These are phyloP conservation scores for Phytopythium oedochilum DNA, from an alignment of 352 stramenopile genomes.

Conservation along the genomic window DNA sequence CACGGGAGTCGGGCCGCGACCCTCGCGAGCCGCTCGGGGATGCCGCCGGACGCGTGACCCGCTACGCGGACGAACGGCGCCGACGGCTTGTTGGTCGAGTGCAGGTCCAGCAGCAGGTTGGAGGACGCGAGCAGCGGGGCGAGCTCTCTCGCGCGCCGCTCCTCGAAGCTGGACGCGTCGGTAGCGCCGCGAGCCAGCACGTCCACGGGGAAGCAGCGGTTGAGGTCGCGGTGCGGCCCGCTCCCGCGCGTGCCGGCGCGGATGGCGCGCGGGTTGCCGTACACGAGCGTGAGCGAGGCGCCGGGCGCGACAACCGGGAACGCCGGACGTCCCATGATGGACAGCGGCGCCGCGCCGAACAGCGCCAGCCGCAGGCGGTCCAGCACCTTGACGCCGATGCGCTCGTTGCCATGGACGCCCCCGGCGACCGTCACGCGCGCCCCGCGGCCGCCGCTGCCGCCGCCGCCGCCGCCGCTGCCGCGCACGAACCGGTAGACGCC, in stretches of 20 bases:
- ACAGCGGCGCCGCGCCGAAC: conserved; percentile 19
- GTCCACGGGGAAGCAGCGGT: conserved; percentile 55
- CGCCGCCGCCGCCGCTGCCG: conserved; percentile 3
- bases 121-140: conserved; percentile 41
- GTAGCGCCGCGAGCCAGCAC: conserved; percentile 12
- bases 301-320: conserved; percentile 23
- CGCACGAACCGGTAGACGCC: conserved; percentile 44
- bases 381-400: conserved; percentile 58
- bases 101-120: conserved; percentile 66
- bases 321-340: conserved; percentile 3
- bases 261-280: conserved; percentile 56
- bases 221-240: conserved; percentile 50
- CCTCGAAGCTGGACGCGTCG: conserved; percentile 28
- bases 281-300: conserved; percentile 48
- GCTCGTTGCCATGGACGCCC: conserved; percentile 74
- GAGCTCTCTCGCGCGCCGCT: conserved; percentile 46
- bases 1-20: conserved; percentile 41
- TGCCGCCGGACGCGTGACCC: conserved; percentile 18
- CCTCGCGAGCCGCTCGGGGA: conserved; percentile 18
- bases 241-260: conserved; percentile 48
- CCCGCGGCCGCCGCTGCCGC: conserved; percentile 2
- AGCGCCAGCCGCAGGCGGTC: conserved; percentile 50
- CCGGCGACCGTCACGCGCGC: conserved; percentile 55
- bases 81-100: conserved; percentile 79
- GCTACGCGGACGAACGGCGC: conserved; percentile 59